Evolutionary conservation across 2,329 filamentous ascomycete genomes (phyloP), one percentile per base, ranked within the genome.

Genomic region (Neurospora sp.): DNA sequence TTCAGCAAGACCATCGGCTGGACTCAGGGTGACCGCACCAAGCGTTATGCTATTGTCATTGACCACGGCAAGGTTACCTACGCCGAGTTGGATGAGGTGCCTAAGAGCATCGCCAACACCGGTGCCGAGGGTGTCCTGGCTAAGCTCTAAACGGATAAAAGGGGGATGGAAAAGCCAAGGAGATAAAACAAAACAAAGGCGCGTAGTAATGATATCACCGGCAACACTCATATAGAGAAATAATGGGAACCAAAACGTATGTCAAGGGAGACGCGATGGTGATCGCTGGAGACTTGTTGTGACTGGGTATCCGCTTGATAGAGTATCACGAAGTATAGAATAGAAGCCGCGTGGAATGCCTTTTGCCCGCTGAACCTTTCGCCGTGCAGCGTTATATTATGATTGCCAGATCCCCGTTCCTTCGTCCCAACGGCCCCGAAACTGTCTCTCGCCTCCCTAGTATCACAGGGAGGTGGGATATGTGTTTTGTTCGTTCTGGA

Each of bases 11-110:
- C 85, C 78, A 86, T 94, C 75, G 92, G 91, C 79, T 96, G 92
- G 92, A 87, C 85, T 73, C 83, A 87, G 66, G 91, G 89, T 71
- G 90, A 92, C 77, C 87, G 92, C 74, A 93, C 91, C 74, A 88
- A 87, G 73, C 87, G 93, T 73, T 96, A 92, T 83, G 93, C 91
- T 76, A 87, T 97, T 79, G 83, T 94, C 76, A 82, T 96, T 75
- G 92, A 94, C 82, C 85, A 96, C 80, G 92, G 92, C 80, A 95
- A 92, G 84, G 86, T 97, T 77, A 84, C 83, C 77, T 96, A 96
- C 80, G 91, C 92, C 71, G 91, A 91, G 81, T 89, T 87, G 77
- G 92, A 96, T 83, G 80, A 81, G 36, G 85, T 82, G 69, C 78
- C 78, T 68, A 81, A 81, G 67, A 80, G 79, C 75, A 82, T 84